Conservation (phyloP, 768 basidiomycete species). For the Dioszegia hungarica region DNA sequence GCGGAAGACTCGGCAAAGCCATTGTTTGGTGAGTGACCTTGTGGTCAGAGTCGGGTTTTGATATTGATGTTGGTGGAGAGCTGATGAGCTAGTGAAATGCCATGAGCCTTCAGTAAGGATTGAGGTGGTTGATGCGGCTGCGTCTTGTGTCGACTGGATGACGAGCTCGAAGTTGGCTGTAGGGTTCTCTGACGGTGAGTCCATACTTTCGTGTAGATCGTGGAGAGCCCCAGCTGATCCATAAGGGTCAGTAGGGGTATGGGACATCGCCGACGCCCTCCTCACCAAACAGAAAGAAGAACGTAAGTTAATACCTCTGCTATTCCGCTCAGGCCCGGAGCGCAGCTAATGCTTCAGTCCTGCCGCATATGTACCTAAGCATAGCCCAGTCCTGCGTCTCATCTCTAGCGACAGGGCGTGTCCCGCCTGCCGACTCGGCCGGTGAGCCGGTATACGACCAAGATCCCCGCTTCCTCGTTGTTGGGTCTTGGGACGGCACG, state of each 20-base stretch:
- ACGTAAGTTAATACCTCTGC: conserved; percentile 10
- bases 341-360: conserved; percentile 6
- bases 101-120: conserved; percentile 64
- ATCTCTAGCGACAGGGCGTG: conserved; percentile 12
- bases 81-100: conserved; percentile 49
- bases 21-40: conserved; percentile 27
- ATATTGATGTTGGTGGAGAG: background rate
- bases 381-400: conserved; percentile 20
- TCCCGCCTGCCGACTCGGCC: conserved; percentile 14
- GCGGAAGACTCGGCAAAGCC: conserved; percentile 8
- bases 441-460: conserved; percentile 17
- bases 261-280: conserved; percentile 40
- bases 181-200: conserved; percentile 74
- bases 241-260: conserved; percentile 43
- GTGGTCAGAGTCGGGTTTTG: too few species aligned
- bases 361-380: conserved; percentile 25
- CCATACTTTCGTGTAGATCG: background rate
- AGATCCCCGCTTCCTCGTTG: conserved; percentile 23
- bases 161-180: conserved; percentile 76
- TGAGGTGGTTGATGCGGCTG: conserved; percentile 68
- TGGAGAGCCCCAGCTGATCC: background rate
- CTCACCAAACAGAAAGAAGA: conserved; percentile 5
- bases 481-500: conserved; percentile 28
- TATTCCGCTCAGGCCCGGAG: background rate
- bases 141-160: conserved; percentile 82